Conservation (phyloP, 179 eudicot genomes). For the Actinidia chinensis region DNA sequence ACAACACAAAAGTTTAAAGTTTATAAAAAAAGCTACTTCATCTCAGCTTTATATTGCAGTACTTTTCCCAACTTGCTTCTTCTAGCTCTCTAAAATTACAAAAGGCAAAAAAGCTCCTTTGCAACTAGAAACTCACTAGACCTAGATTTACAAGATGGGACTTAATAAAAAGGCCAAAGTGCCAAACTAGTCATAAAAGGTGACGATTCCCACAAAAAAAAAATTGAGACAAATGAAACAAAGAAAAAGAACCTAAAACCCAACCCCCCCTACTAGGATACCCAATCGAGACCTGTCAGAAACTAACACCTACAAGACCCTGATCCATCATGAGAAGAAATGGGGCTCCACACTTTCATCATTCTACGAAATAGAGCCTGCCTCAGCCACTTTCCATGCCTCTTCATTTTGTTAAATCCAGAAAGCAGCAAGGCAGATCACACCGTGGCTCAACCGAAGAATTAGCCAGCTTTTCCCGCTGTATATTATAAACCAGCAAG, state of each 20-base stretch:
- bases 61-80: constrained; percentile 11
- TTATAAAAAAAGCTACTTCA: too few species aligned
- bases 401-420: too few species aligned
- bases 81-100: neutral
- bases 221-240: neutral
- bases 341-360: neutral
- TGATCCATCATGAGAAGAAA: constrained; percentile 14
- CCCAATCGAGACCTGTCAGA: neutral
- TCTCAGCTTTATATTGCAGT: neutral
- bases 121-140: neutral
- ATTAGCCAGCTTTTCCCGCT: neutral
- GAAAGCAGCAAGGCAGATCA: neutral
- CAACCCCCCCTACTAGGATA: neutral
- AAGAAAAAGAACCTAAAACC: constrained; percentile 11
- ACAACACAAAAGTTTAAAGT: neutral
- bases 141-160: constrained; percentile 11
- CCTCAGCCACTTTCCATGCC: neutral
- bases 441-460: neutral
- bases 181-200: too few species aligned
- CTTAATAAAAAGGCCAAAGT: too few species aligned
- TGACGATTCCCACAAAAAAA: neutral
- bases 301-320: constrained; percentile 9
- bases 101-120: constrained; percentile 13
- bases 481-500: neutral
- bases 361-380: neutral